These are phyloP conservation scores for Auriculariales sp. DNA, from an alignment of 768 basidiomycete species.

Conservation along the genomic window DNA sequence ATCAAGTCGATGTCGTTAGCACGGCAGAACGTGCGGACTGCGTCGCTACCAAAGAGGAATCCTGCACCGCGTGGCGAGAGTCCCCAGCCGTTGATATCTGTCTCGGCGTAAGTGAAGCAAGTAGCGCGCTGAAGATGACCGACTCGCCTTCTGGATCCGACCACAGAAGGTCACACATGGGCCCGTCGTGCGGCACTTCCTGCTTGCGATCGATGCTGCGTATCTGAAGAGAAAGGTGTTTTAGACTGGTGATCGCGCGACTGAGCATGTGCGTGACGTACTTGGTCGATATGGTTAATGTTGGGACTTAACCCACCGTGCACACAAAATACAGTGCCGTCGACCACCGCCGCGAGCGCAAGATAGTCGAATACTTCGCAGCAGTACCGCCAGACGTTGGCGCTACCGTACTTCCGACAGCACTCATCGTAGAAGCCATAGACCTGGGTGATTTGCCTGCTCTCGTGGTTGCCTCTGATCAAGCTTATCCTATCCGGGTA, in stretches of 20 bases:
- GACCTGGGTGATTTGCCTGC: slow-evolving; percentile 91
- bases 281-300: slow-evolving; percentile 78
- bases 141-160: slow-evolving; percentile 89
- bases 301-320: slow-evolving; percentile 93
- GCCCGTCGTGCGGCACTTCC: slow-evolving; percentile 95
- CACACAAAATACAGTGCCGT: slow-evolving; percentile 92
- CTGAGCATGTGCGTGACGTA: slow-evolving; percentile 15
- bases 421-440: slow-evolving; percentile 96
- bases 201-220: slow-evolving; percentile 90
- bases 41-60: slow-evolving; percentile 86
- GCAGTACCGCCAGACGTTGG: slow-evolving; percentile 95
- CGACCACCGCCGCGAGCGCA: slow-evolving; percentile 88
- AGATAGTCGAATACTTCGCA: slow-evolving; percentile 98
- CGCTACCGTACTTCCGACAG: slow-evolving; percentile 85
- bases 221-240: slow-evolving; percentile 32
- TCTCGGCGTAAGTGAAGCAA: background rate
- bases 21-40: slow-evolving; percentile 80
- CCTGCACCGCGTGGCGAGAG: slow-evolving; percentile 96
- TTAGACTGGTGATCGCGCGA: background rate
- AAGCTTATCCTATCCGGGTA: slow-evolving; percentile 96
- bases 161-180: slow-evolving; percentile 99
- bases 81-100: slow-evolving; percentile 90
- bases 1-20: slow-evolving; percentile 89
- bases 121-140: slow-evolving; percentile 4
- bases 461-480: slow-evolving; percentile 96